Base-by-base conservation (phyloP, 2,329 filamentous ascomycete species). In the Trichophyton simii region DNA sequence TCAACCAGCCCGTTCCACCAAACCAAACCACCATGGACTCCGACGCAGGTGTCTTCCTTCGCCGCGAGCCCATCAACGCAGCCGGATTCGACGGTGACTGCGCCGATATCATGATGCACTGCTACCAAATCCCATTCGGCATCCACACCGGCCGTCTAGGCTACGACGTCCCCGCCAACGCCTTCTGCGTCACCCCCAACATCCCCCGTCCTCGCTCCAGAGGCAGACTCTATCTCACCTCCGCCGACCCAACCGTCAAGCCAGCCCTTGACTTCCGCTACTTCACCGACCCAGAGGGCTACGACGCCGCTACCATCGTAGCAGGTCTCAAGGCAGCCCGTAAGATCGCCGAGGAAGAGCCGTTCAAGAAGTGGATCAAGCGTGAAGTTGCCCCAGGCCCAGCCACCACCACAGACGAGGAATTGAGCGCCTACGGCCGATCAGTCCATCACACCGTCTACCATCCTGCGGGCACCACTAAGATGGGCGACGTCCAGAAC, bases 51-150 rank as follows among this genome's bases (percentile, higher is more conserved):
- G 87, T 94, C 71, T 95, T 95, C 81, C 79, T 95, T 62, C 88
- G 90, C 64, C 87, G 89, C 63, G 85, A 95, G 74, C 72, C 80
- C 13, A 79, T 83, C 67, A 85, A 91, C 70, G 87, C 89, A 1
- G 82, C 80, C 2, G 82, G 82, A 61, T 77, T 77, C 65, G 89
- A 95, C 67, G 87, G 87, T 59, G 82, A 87, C 64, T 86, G 88
- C 61, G 88, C 87, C 65, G 91, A 96, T 71, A 77, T 95, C 69
- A 95, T 95, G 91, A 94, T 94, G 87, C 90, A 95, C 78, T 95
- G 90, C 82, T 95, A 95, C 79, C 91, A 95, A 76, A 95, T 95
- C 67, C 90, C 90, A 60, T 95, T 95, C 77, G 88, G 86, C 65
- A 83, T 91, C 67, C 95, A 95, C 81, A 96, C 90, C 1, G 78